Evolutionary conservation across 345 rosid genomes (phyloP), one percentile per base, ranked within the genome.

Genomic region (Eucalyptus regnans): DNA sequence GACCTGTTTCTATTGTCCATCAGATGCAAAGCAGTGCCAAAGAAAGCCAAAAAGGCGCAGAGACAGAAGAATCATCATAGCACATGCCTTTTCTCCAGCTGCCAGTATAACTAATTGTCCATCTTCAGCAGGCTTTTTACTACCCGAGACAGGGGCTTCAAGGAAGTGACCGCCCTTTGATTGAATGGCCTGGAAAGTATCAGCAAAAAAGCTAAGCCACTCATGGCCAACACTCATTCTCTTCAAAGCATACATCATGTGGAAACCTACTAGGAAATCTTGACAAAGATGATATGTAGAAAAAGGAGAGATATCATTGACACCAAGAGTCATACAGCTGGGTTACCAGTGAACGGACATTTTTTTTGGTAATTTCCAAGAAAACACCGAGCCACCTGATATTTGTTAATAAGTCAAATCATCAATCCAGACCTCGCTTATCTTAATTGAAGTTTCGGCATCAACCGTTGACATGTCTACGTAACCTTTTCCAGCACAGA

Each of bases 121-220:
- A 92, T 96, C 96, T 96, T 98, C 99, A 9, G 99, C 99, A 31
- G 99, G 99, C 89, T 98, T 95, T 91, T 97, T 96, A 91, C 99
- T 96, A 87, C 99, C 99, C 0, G 99, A 97, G 91, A 98, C 99
- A 3, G 99, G 99, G 76, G 97, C 99, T 93, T 98, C 99, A 43
- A 98, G 93, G 90, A 95, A 98, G 71, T 91, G 89, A 88, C 96
- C 98, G 52, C 98, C 99, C 89, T 94, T 98, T 23, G 96, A 91
- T 22, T 93, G 93, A 58, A 97, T 93, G 87, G 95, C 99, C 99
- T 96, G 91, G 90, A 33, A 88, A 88, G 90, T 51, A 81, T 88
- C 86, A 88, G n/a, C 88, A 71, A 52, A 87, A 66, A 79, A 58
- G 81, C 14, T 13, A 76, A 86, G 62, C 86, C 64, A 64, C 76